phyloP scores from a whole-genome alignment of 2,329 filamentous ascomycete species.

The Venturia nashicola region DNA sequence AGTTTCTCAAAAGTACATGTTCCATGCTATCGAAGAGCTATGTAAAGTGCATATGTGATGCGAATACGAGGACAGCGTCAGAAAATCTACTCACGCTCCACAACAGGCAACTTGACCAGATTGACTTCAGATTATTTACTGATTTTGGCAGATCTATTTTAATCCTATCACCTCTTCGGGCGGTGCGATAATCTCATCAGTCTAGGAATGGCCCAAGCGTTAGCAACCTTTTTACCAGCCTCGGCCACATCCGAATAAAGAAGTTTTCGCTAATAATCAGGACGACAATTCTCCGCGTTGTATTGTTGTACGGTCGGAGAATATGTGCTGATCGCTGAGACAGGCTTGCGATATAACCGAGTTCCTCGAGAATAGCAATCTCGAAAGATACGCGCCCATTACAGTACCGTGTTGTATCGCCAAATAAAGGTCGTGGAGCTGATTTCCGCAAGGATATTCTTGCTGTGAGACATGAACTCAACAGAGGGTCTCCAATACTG shows the following conservation, averaged over 20 bases:
- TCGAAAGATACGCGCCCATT: not conserved
- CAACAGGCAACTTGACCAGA: no score
- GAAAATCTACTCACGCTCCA: no score
- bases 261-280: no score
- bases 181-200: not conserved
- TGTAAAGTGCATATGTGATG: no score
- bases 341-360: not conserved
- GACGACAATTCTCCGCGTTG: not conserved
- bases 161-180: not conserved
- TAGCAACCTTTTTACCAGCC: not conserved
- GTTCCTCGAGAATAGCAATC: not conserved
- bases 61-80: no score
- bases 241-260: not conserved
- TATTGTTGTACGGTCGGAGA: not conserved
- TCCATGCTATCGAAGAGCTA: no score
- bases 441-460: no score
- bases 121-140: no score
- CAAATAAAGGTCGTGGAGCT: no score
- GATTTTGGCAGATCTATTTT: not conserved
- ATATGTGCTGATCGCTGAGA: not conserved
- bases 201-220: not conserved
- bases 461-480: no score
- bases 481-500: not conserved
- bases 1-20: no score
- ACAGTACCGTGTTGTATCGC: no score